Evolutionary conservation across 2,329 filamentous ascomycete species (phyloP), one percentile per base, ranked within the genome.

Genomic region (Sordariomycetes sp.): DNA sequence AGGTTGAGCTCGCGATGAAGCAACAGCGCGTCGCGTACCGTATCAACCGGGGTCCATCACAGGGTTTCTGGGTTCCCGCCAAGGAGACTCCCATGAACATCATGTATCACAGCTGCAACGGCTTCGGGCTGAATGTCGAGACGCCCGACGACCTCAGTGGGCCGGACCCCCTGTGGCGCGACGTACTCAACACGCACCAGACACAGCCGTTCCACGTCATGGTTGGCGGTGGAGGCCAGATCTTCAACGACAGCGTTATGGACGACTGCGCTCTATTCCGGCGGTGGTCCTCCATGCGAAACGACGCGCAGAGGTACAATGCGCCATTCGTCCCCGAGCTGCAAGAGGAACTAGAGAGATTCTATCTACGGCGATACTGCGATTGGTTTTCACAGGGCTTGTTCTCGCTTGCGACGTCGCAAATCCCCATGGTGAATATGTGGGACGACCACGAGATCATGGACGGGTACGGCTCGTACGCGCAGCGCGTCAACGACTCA

Each of bases 351-450:
- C 75, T 99, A 5, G 94, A 99, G 68, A 74, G 73, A 0, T 97
- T 95, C 66, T 99, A 96, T 66, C 79, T 99, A 0, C 82, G 96
- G 60, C 83, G 89, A 22, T 99, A 99, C 67, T 84, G 85, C 60
- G 88, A 86, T 80, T 99, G 94, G 92, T 99, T 97, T 71, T 97
- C 92, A 0, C 92, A 96, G 66, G 94, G 95, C 0, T 75, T 97
- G 5, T 99, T 97, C 67, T 85, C 88, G n/a, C 82, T 99, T 68
- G 94, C 93, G 5, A 92, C 87, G 65, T 88, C 89, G 1, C 93
- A 97, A 69, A 97, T 99, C 53, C 92, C 94, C 10, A 97, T 97
- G 92, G 83, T 99, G 65, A 99, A 99, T 69, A 92, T 99, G 70
- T 97, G 89, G 78, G 93, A 97, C 70, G 94, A 97, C 65, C 94